A percentile compares a stretch with the other conserved stretches of the same genome.
phyloP scores from a whole-genome alignment of 176 grass and related monocot genomes.

The Rhynchospora breviuscula region DNA sequence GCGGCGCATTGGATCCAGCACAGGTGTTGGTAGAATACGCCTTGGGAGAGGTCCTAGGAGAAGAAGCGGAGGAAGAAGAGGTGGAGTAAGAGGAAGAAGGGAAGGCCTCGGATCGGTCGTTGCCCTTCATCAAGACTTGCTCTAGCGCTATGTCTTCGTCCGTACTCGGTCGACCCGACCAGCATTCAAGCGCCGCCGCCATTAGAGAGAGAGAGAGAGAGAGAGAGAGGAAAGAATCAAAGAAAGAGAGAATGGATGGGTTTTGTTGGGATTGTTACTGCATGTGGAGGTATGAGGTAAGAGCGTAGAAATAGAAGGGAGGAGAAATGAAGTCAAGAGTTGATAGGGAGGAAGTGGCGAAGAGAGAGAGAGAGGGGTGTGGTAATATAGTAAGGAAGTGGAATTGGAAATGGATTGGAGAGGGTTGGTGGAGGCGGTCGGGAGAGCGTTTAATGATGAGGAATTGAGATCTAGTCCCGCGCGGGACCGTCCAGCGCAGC shows the following conservation, averaged over 20 bases:
- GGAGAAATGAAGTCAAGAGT: not conserved
- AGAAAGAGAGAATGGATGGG: not conserved
- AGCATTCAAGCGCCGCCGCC: constrained; percentile 97
- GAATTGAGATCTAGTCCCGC: too few relatives aligned
- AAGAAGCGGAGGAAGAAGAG: constrained; percentile 26
- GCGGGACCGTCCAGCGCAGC: too few relatives aligned
- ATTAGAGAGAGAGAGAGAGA: constrained; percentile 23
- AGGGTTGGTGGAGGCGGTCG: not conserved
- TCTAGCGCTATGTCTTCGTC: constrained; percentile 93
- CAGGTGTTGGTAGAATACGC: constrained; percentile 1
- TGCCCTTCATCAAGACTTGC: constrained; percentile 92
- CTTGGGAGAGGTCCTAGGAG: constrained; percentile 8
- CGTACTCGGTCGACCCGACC: constrained; percentile 93
- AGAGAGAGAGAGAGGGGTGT: not conserved
- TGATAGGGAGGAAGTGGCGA: not conserved
- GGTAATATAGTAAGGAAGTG: not conserved
- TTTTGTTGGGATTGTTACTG: not conserved
- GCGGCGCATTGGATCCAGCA: constrained; percentile 9
- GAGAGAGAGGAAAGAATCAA: too few relatives aligned
- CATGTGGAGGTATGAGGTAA: not conserved
- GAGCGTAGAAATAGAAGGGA: not conserved
- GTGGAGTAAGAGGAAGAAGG: constrained; percentile 43
- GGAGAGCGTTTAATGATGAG: constrained; percentile 7
- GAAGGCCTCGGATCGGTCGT: constrained; percentile 65
- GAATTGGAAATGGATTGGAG: not conserved